Percentiles rank a stretch among this genome's conserved stretches.
These are phyloP conservation scores for Neospora caninum DNA, from an alignment of 169 alveolate species.

Conservation along the genomic window DNA sequence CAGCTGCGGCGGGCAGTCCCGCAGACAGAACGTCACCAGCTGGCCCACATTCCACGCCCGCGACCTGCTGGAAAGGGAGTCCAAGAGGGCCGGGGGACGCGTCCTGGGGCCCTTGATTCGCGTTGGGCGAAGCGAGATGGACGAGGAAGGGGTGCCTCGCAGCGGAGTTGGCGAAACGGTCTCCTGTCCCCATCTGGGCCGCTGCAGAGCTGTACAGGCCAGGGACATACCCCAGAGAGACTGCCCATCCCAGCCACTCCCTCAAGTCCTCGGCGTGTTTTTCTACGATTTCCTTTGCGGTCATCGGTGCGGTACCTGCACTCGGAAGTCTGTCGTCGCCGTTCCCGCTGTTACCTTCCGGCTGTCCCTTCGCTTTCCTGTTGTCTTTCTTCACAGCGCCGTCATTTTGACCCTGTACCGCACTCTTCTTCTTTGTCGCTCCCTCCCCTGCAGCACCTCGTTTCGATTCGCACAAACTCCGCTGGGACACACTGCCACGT, in stretches of 20 bases:
- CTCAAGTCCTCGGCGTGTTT: not conserved
- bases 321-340: not conserved
- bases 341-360: not conserved
- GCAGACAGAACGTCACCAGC: no score
- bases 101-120: not conserved
- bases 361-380: not conserved
- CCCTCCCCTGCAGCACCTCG: no score
- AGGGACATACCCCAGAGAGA: not conserved
- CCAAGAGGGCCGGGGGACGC: not conserved
- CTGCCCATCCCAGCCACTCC: constrained; percentile 8
- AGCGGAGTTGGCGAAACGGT: not conserved
- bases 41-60: no score
- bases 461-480: no score
- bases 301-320: not conserved
- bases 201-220: constrained; percentile 14
- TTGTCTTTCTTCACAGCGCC: not conserved
- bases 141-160: not conserved
- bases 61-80: not conserved
- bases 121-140: not conserved
- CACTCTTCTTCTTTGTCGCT: no score
- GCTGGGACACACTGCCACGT: no score
- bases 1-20: no score
- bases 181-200: not conserved
- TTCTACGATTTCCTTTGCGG: not conserved
- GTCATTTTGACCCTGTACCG: no score